Base-by-base conservation (phyloP, 2,329 filamentous ascomycete genomes). In the Thielaviopsis euricoi region DNA sequence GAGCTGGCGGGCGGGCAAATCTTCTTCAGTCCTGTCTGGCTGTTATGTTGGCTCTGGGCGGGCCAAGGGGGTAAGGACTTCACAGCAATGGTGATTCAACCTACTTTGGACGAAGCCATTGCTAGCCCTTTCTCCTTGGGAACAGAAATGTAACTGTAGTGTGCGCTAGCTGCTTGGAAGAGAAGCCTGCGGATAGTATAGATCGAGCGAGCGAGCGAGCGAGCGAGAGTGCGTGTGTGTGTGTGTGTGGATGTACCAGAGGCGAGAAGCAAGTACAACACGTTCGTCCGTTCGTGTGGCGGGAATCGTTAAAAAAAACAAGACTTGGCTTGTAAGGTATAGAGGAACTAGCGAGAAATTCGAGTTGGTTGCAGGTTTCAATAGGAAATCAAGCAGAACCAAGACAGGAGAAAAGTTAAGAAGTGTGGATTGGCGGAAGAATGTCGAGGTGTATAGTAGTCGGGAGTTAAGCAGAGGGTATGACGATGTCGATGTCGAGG, bases 51-150 rank as follows among this genome's bases (percentile, higher is more conserved):
- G 37, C 37, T 40, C 37, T 40, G 37, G 58, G 48, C 52, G 37
- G 55, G 58, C 52, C 58, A 60, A 60, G 58, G 58, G 56, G 56
- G 55, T 57, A 60, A 60, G 58, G 58, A 60, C 55, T 48, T 60
- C 54, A 58, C 58, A 57, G 58, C 58, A 60, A 60, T 60, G 58
- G 55, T 57, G 55, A 54, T 55, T 60, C 58, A 60, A 59, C 58
- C 58, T 60, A 60, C 58, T 52, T 58, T 60, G 58, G 58, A 60
- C 58, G 58, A 60, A 57, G 58, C 58, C 58, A 60, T 60, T 60
- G 58, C 58, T 60, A 60, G 58, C 52, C 58, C 58, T 60, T 57
- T 60, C 56, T 60, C 58, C 58, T 60, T 60, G 58, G 37, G 58
- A 54, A 59, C 49, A 56, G 56, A 55, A 56, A 13, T 12, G 37